Evolutionary conservation across 345 rosid species (phyloP).

Genomic region (Salix udensis): DNA sequence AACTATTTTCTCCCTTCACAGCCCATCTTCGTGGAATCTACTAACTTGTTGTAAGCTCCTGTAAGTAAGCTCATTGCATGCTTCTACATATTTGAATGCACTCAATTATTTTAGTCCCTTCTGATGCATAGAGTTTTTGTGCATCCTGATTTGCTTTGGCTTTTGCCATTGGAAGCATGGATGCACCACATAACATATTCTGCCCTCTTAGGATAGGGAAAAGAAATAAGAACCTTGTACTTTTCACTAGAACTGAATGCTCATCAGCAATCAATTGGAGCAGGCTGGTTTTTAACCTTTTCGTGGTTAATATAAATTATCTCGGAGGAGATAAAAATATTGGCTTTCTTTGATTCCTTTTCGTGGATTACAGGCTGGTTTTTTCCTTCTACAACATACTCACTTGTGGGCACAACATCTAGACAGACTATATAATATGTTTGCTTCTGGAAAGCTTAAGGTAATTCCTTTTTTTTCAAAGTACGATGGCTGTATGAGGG

Average conservation of each 20-base stretch:
- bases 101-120: background rate
- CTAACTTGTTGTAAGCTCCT: background rate
- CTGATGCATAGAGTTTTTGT: too few species aligned
- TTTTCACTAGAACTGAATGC: too few species aligned
- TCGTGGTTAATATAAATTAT: too few species aligned
- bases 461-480: conserved; percentile 26
- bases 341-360: background rate
- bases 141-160: background rate
- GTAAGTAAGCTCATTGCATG: background rate
- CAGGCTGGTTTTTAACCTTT: too few species aligned
- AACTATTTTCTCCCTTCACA: background rate
- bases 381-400: conserved; percentile 72
- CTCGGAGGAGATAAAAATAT: background rate
- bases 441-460: conserved; percentile 79
- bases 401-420: conserved; percentile 82
- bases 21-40: background rate
- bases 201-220: too few species aligned
- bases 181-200: too few species aligned
- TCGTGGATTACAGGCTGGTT: conserved; percentile 65
- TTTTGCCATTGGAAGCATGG: background rate
- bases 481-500: background rate
- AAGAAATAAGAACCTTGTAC: too few species aligned
- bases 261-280: background rate
- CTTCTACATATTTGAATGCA: background rate
- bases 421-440: conserved; percentile 55